Evolutionary conservation across 2,329 filamentous ascomycete genomes (phyloP).

Genomic region (Microcyclospora tardicrescens): DNA sequence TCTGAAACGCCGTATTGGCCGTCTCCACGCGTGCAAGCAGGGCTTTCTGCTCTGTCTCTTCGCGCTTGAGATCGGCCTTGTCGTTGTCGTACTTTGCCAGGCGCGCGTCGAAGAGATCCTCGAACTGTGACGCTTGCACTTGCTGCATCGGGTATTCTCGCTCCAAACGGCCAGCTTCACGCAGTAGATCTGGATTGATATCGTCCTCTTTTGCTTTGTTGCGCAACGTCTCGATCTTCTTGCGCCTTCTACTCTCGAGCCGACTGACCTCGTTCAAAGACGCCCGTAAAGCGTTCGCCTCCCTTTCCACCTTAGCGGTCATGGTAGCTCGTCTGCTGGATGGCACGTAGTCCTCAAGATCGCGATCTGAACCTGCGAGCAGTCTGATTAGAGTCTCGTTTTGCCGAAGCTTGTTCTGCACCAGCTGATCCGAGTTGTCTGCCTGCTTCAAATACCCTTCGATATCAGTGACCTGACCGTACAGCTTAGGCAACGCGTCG

Average conservation of each 20-base stretch:
- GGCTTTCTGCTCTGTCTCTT: conserved; percentile 67
- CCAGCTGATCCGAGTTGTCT: conserved; percentile 52
- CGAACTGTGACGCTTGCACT: conserved; percentile 81
- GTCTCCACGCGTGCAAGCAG: conserved; percentile 56
- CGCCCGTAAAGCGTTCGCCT: conserved; percentile 62
- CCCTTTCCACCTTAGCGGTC: conserved; percentile 65
- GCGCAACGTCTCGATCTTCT: conserved; percentile 65
- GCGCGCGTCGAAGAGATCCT: conserved; percentile 74
- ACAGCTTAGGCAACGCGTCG: conserved; percentile 58
- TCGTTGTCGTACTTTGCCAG: conserved; percentile 74
- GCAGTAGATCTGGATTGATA: conserved; percentile 68
- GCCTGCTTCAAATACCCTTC: conserved; percentile 73
- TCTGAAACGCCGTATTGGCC: conserved; percentile 65
- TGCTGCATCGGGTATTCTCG: conserved; percentile 72
- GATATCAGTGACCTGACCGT: conserved; percentile 63
- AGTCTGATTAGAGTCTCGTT: conserved; percentile 64
- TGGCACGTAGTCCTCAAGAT: conserved; percentile 78
- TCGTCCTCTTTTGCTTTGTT: conserved; percentile 78
- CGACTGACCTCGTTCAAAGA: conserved; percentile 75
- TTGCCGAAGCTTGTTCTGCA: conserved; percentile 65
- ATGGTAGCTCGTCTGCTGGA: conserved; percentile 68
- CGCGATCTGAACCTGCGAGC: conserved; percentile 65
- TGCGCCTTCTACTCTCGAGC: conserved; percentile 65
- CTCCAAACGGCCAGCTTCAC: conserved; percentile 73
- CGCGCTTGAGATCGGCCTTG: conserved; percentile 52